A percentile compares a stretch with the other conserved stretches of the same genome.
These are phyloP conservation scores for Penicillium sp. DNA, from an alignment of 2,329 filamentous ascomycete genomes.

Conservation along the genomic window DNA sequence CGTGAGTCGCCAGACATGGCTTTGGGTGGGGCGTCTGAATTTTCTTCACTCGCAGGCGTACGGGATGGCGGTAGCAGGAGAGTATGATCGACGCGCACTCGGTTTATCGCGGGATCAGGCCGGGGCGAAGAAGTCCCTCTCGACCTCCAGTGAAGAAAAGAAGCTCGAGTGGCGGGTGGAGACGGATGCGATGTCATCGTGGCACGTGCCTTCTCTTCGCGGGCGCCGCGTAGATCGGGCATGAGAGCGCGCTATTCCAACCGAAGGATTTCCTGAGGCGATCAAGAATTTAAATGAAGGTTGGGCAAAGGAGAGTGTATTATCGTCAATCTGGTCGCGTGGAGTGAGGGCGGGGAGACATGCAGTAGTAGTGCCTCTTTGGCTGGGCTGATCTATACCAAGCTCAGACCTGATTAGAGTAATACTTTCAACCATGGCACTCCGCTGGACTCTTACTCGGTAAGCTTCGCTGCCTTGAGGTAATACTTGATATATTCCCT, in stretches of 20 bases:
- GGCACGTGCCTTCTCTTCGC: conserved; percentile 16
- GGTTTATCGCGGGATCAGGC: neutral
- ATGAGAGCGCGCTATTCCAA: neutral
- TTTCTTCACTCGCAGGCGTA: neutral
- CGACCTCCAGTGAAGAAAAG: conserved; percentile 3
- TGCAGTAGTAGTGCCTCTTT: neutral
- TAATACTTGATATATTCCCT: neutral
- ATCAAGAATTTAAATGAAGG: neutral
- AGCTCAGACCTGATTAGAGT: neutral
- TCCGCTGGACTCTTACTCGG: neutral
- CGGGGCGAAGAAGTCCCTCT: neutral
- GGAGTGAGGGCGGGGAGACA: neutral
- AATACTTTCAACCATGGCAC: neutral
- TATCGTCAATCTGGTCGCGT: neutral
- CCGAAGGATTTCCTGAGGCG: neutral
- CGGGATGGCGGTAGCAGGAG: neutral
- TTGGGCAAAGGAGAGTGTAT: neutral
- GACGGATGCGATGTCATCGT: conserved; percentile 19
- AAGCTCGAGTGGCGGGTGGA: conserved; percentile 19
- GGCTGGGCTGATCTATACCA: neutral
- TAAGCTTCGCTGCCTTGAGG: neutral
- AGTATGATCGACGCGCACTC: neutral
- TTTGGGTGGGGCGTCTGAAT: conserved; percentile 15
- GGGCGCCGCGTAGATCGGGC: neutral
- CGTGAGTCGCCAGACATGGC: conserved; percentile 30